A percentile compares a stretch with the other conserved stretches of the same genome.
phyloP scores from a whole-genome alignment of 2,329 filamentous ascomycete genomes.

The Nigrospora sphaerica region DNA sequence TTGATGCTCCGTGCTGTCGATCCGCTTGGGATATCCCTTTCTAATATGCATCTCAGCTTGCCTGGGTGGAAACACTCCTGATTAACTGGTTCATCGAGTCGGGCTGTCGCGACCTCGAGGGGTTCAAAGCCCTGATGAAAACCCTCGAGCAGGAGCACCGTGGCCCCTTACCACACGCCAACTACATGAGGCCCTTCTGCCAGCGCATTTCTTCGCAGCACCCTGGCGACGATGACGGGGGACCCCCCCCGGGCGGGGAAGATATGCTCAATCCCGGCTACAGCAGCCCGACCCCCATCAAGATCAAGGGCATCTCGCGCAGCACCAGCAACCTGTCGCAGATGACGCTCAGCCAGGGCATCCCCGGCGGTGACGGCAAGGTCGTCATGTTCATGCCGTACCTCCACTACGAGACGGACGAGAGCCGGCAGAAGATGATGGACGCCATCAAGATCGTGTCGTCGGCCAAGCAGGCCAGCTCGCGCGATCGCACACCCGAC shows the following conservation, averaged over 20 bases:
- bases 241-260: slow-evolving; percentile 16
- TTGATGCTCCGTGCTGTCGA: background rate
- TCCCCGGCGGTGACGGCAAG: slow-evolving; percentile 18
- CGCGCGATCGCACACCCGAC: slow-evolving; percentile 25
- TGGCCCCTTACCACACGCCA: slow-evolving; percentile 48
- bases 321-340: slow-evolving; percentile 11
- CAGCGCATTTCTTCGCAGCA: slow-evolving; percentile 37
- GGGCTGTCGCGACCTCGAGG: slow-evolving; percentile 53
- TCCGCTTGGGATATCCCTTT: background rate
- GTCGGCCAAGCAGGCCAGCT: slow-evolving; percentile 19
- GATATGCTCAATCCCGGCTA: slow-evolving; percentile 7
- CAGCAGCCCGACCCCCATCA: background rate
- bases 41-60: slow-evolving; percentile 31
- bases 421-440: slow-evolving; percentile 47
- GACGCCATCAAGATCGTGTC: slow-evolving; percentile 32
- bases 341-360: slow-evolving; percentile 8
- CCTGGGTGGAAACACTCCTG: slow-evolving; percentile 52
- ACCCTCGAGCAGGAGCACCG: slow-evolving; percentile 57
- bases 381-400: slow-evolving; percentile 50
- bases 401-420: slow-evolving; percentile 56
- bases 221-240: slow-evolving; percentile 17
- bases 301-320: slow-evolving; percentile 6
- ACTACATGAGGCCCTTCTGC: slow-evolving; percentile 55
- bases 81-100: slow-evolving; percentile 59
- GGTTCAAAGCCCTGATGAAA: slow-evolving; percentile 55